Percentiles rank a stretch among this genome's conserved stretches.
phyloP scores from a whole-genome alignment of 139 green algal genomes.

The Monoraphidium neglectum region DNA sequence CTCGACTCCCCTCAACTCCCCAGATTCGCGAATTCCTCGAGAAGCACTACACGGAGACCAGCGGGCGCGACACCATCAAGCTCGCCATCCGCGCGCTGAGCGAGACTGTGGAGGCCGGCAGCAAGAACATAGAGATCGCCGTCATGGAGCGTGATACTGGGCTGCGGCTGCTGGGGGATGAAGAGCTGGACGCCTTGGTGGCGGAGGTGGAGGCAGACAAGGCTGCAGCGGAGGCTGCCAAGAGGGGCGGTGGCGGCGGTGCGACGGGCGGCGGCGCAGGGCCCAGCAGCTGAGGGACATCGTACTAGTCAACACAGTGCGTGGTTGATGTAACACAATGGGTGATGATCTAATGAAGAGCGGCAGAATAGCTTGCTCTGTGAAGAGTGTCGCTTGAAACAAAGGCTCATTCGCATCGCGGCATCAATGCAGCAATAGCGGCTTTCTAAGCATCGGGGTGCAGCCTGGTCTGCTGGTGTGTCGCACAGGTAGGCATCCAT shows the following conservation, averaged over 20 bases:
- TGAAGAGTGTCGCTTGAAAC: no score
- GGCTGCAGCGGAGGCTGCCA: slow-evolving; percentile 73
- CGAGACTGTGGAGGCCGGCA: slow-evolving; percentile 83
- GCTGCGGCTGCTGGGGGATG: slow-evolving; percentile 60
- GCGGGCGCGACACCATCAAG: slow-evolving; percentile 85
- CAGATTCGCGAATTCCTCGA: slow-evolving; percentile 97
- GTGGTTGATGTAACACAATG: no score
- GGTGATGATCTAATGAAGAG: no score
- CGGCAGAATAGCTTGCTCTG: no score
- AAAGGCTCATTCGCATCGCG: not conserved
- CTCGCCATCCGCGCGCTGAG: slow-evolving; percentile 90
- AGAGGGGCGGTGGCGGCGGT: slow-evolving; percentile 36
- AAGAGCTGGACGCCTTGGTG: slow-evolving; percentile 83
- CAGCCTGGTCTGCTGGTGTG: no score
- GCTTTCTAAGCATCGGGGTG: slow-evolving; percentile 1
- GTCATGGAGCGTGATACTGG: slow-evolving; percentile 76
- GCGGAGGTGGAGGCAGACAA: slow-evolving; percentile 92
- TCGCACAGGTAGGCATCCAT: no score
- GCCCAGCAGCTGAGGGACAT: not conserved
- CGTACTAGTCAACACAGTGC: not conserved
- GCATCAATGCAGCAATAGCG: not conserved
- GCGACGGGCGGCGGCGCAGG: slow-evolving; percentile 6
- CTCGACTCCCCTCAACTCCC: no score
- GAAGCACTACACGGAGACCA: slow-evolving; percentile 91
- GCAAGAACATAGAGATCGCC: slow-evolving; percentile 82